Base-by-base conservation (phyloP, 495 filamentous ascomycete genomes). In the Trichoderma gamsii region DNA sequence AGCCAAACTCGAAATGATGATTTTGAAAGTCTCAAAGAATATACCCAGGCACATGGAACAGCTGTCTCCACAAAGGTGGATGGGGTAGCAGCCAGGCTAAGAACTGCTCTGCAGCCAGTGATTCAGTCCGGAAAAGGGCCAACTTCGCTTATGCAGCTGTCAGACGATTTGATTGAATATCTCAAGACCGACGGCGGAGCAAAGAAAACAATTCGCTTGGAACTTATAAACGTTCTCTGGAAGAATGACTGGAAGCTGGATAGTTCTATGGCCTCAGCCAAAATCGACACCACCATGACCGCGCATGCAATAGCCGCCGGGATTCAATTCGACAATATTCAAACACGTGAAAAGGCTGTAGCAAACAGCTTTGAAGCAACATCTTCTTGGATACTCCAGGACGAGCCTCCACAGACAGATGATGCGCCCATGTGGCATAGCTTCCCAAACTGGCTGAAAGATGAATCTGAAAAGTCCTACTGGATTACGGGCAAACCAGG, bases 401-500 rank as follows among this genome's bases (percentile, higher is more conserved):
- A 44, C 7, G 23, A 66, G 9, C 63, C 68, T 23, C 41, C 25
- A 21, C 4, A 43, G 15, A 15, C 5, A 43, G 63, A 44, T 46
- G 66, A 13, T 18, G 64, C 9, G 29, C 43, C 43, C 41, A 5
- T 18, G 4, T 70, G 66, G 69, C 16, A 38, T 8, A 68, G 66
- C 66, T 70, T 70, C 23, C 59, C 69, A 12, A 61, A 68, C 2
- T 70, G 69, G 66, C 21, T 70, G 5, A 29, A 64, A 13, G 16
- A 63, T 7, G 18, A 35, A 13, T 59, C 66, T 7, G 32, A 23
- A 3, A 27, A 29, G 18, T 8, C 41, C 4, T 70, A 68, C 66
- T 70, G 69, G 69, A 66, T 70, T 12, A 68, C 69, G 2, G 69
- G 69, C 23, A 70, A 70, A 44, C 29, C 29, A 29, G 29, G 29